Conservation (phyloP, 331 rosid genomes). For the Arachis monticola region DNA sequence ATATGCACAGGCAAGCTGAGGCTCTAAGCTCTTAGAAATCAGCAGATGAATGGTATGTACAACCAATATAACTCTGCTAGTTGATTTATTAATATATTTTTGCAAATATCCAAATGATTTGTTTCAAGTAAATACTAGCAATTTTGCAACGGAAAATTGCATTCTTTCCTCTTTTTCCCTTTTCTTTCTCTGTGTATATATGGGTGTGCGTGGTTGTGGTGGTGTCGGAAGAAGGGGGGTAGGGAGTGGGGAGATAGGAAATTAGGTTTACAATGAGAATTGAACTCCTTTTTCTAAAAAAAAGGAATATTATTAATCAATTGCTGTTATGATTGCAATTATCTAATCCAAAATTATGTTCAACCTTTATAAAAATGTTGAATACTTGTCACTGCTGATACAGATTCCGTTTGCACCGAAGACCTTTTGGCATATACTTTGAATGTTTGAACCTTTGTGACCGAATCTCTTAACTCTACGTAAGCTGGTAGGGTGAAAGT, state of each 20-base stretch:
- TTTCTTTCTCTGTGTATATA: too few relatives aligned
- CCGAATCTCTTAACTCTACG: slow-evolving; percentile 19
- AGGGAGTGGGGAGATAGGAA: too few relatives aligned
- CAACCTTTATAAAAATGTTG: slow-evolving; percentile 24
- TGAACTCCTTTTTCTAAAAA: slow-evolving; percentile 2
- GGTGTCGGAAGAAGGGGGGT: too few relatives aligned
- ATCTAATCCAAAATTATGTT: slow-evolving; percentile 17
- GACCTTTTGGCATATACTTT: slow-evolving; percentile 12
- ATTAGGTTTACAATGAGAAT: slow-evolving; percentile 5
- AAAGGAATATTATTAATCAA: slow-evolving; percentile 16
- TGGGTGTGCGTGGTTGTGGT: too few relatives aligned
- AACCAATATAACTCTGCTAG: slow-evolving; percentile 32
- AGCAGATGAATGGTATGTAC: slow-evolving; percentile 55
- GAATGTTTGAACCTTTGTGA: slow-evolving; percentile 19
- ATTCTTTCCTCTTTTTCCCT: too few relatives aligned
- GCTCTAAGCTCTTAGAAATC: slow-evolving; percentile 36
- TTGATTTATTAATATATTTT: slow-evolving; percentile 2
- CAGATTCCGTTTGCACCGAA: slow-evolving; percentile 39
- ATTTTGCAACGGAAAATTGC: too few relatives aligned
- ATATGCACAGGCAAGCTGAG: slow-evolving; percentile 37
- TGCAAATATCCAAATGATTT: slow-evolving; percentile 1
- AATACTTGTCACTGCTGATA: slow-evolving; percentile 15
- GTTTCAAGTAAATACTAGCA: too few relatives aligned
- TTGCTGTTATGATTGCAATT: slow-evolving; percentile 4
- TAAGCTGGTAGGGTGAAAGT: slow-evolving; percentile 24